phyloP scores from a whole-genome alignment of 768 basidiomycete species.

The Multifurca ochricompacta region DNA sequence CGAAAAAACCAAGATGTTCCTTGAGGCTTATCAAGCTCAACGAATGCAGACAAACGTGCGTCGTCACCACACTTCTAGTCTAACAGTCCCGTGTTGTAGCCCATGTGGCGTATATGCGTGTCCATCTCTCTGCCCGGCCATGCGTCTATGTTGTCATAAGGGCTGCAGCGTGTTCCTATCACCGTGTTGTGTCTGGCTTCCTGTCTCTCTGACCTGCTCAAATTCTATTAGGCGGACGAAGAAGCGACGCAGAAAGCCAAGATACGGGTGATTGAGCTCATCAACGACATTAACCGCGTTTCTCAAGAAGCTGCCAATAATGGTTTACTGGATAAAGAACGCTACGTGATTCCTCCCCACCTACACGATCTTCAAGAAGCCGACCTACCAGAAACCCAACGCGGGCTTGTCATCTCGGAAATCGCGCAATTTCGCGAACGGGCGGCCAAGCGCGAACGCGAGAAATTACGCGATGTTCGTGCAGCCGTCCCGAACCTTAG shows the following conservation, averaged over 20 bases:
- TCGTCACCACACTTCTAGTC: constrained; percentile 17
- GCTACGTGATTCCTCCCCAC: constrained; percentile 91
- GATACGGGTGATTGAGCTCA: constrained; percentile 52
- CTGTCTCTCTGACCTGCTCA: constrained; percentile 3
- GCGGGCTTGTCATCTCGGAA: constrained; percentile 90
- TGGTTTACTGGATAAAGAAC: constrained; percentile 74
- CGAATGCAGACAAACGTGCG: constrained; percentile 78
- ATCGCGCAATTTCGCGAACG: constrained; percentile 95
- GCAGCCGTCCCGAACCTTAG: constrained; percentile 44
- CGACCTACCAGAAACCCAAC: constrained; percentile 89
- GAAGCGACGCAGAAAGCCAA: constrained; percentile 54
- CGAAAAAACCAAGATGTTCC: constrained; percentile 83
- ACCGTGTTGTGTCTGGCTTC: background rate
- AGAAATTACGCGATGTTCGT: constrained; percentile 75
- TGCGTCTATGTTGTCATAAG: background rate
- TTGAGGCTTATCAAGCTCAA: constrained; percentile 78
- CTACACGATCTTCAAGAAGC: constrained; percentile 94
- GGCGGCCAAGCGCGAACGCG: constrained; percentile 83
- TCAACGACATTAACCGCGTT: constrained; percentile 61
- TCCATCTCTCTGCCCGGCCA: background rate
- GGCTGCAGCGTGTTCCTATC: background rate
- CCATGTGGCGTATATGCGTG: constrained; percentile 1
- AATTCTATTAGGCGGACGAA: constrained; percentile 56
- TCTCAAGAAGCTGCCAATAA: constrained; percentile 70
- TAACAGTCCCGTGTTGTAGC: constrained; percentile 7